Evolutionary conservation across 2,329 filamentous ascomycete genomes (phyloP).

Genomic region (Pleurostoma richardsiae): DNA sequence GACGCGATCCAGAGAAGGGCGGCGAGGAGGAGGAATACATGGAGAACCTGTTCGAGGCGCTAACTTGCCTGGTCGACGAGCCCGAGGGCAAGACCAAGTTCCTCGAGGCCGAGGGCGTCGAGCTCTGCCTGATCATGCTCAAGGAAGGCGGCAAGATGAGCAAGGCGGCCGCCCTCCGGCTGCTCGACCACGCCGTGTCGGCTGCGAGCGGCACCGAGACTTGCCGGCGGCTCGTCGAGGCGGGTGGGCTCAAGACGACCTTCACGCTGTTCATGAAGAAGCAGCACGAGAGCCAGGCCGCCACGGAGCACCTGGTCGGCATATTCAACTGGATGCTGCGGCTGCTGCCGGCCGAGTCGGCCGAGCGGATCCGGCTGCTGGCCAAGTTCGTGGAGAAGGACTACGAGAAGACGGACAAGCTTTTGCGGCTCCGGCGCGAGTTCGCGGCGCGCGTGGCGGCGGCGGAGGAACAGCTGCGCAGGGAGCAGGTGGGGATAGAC

Average conservation of each 20-base stretch:
- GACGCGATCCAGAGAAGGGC: constrained; percentile 78
- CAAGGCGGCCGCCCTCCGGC: constrained; percentile 69
- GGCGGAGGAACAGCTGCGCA: constrained; percentile 57
- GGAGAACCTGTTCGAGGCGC: constrained; percentile 84
- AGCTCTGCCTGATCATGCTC: constrained; percentile 88
- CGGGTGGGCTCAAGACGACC: constrained; percentile 75
- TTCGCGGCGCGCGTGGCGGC: constrained; percentile 59
- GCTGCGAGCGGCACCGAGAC: constrained; percentile 48
- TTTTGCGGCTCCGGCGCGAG: constrained; percentile 66
- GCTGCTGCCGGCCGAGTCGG: constrained; percentile 69
- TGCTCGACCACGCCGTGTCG: constrained; percentile 77
- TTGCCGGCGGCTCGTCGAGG: constrained; percentile 74
- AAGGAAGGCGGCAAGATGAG: constrained; percentile 82
- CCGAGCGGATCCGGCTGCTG: constrained; percentile 73
- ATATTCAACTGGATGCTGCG: constrained; percentile 82
- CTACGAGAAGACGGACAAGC: constrained; percentile 75
- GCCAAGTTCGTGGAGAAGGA: constrained; percentile 96
- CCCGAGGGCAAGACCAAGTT: constrained; percentile 72
- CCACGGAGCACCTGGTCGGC: constrained; percentile 74
- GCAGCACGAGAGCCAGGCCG: constrained; percentile 50
- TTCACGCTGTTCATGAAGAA: constrained; percentile 90
- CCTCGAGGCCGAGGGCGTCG: constrained; percentile 83
- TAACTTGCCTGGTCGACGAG: constrained; percentile 78
- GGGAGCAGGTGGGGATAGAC: constrained; percentile 47
- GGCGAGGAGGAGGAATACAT: constrained; percentile 91